Conservation (phyloP, 495 filamentous ascomycete species). For the Talaromyces borbonicus region DNA sequence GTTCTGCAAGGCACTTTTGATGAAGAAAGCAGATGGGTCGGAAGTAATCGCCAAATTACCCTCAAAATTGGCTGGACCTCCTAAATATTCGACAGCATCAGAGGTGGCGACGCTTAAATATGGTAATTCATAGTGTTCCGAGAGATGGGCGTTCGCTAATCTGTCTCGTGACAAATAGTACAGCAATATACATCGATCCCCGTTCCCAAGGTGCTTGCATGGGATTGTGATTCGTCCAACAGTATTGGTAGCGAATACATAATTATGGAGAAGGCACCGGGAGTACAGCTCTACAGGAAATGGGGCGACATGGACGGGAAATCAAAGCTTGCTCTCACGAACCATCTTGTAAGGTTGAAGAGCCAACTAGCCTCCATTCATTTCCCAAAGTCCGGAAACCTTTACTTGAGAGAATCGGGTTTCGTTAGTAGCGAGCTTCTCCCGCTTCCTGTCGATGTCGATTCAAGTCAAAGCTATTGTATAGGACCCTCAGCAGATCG, state of each 20-base stretch:
- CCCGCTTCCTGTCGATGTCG: not conserved
- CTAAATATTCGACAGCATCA: conserved; percentile 17
- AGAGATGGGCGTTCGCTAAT: not conserved
- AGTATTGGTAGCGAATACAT: no score
- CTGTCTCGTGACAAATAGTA: not conserved
- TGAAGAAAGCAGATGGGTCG: conserved; percentile 18
- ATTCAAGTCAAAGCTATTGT: conserved; percentile 1
- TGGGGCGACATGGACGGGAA: conserved; percentile 18
- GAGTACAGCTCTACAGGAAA: conserved; percentile 17
- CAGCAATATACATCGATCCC: conserved; percentile 6
- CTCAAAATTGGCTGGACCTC: conserved; percentile 14
- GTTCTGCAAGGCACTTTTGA: conserved; percentile 23
- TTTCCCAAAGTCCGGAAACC: conserved; percentile 19
- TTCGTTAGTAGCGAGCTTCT: not conserved
- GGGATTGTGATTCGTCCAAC: conserved; percentile 9
- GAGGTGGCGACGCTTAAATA: conserved; percentile 28
- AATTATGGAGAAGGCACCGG: no score
- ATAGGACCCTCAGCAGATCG: not conserved
- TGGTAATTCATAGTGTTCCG: not conserved
- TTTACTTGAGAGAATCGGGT: conserved; percentile 18
- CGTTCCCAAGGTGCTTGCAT: conserved; percentile 12
- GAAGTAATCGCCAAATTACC: conserved; percentile 18
- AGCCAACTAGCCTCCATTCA: conserved; percentile 15
- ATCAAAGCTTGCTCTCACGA: conserved; percentile 16
- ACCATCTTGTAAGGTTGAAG: conserved; percentile 19